Evolutionary conservation across 2,329 filamentous ascomycete species (phyloP), one percentile per base, ranked within the genome.

Genomic region (Aspergillus tubingensis): DNA sequence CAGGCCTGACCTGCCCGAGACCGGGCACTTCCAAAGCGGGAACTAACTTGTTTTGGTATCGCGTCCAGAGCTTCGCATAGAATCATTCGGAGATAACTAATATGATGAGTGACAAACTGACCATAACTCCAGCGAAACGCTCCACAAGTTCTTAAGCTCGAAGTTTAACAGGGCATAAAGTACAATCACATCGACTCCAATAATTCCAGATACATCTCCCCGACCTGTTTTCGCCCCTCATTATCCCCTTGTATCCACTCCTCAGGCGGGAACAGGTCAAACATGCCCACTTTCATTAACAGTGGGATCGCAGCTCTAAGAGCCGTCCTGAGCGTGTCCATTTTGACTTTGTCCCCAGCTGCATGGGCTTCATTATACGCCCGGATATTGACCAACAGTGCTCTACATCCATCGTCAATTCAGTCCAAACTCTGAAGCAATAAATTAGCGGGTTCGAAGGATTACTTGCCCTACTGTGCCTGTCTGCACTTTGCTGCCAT

Each of bases 401-500:
- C 25, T 15, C 25, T 55, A 47, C 6, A 13, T n/a, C 2, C 21
- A 4, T 27, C 23, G 4, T 36, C 11, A 36, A 5, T 36, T 5
- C 11, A 21, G 15, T 25, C 2, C 19, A 17, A 11, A 8, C n/a
- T 11, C 15, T 13, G 3, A 8, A 32, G n/a, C 4, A 10, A 32
- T 30, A 2, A 43, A 15, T 4, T 19, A 19, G 7, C 8, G 17
- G 11, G 8, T 10, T 15, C 6, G 6, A 17, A 11, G 13, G 47
- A 17, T 23, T 10, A 8, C 50, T 53, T 23, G 23, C 50, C 50
- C 50, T 7, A 53, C 50, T 53, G 50, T 53, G 11, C 50, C 50
- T 15, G 50, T 53, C 50, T 53, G 50, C 36, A 53, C 32, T 53
- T 39, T 53, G 32, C 30, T 53, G 50, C 50, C 50, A 53, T 53